Conservation (phyloP, 2,329 filamentous ascomycete species). For the Scytalidium lignicola region DNA sequence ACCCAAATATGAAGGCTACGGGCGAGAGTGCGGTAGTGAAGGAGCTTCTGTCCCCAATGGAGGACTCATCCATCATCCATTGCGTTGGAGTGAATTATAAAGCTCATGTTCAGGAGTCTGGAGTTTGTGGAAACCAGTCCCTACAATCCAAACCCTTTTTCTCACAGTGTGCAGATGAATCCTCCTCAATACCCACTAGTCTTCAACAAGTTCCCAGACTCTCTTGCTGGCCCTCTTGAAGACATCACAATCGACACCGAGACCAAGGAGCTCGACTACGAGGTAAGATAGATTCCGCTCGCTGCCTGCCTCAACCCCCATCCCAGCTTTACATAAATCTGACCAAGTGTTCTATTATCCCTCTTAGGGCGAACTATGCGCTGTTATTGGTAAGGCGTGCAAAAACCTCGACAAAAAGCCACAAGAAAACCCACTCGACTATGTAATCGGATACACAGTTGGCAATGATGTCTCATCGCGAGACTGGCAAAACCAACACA, state of each 20-base stretch:
- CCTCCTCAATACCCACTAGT: slow-evolving; percentile 37
- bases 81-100: slow-evolving; percentile 57
- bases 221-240: slow-evolving; percentile 14
- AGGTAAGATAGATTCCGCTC: too few species aligned
- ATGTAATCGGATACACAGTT: slow-evolving; percentile 36
- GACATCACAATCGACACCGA: slow-evolving; percentile 40
- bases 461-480: slow-evolving; percentile 39
- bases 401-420: slow-evolving; percentile 49
- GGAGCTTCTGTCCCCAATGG: slow-evolving; percentile 46
- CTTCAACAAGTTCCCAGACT: slow-evolving; percentile 6
- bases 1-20: slow-evolving; percentile 32
- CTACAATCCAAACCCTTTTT: too few species aligned
- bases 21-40: slow-evolving; percentile 50
- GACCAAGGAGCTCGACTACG: slow-evolving; percentile 31
- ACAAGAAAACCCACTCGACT: slow-evolving; percentile 54
- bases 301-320: too few species aligned
- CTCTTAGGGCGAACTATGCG: slow-evolving; percentile 59
- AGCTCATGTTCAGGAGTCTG: neutral
- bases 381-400: slow-evolving; percentile 64
- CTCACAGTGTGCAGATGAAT: slow-evolving; percentile 22
- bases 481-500: slow-evolving; percentile 27
- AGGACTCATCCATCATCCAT: slow-evolving; percentile 50
- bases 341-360: too few species aligned
- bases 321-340: too few species aligned
- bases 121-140: too few species aligned